Conservation (phyloP, 23 red algal species). For the Agarophyton chilense region DNA sequence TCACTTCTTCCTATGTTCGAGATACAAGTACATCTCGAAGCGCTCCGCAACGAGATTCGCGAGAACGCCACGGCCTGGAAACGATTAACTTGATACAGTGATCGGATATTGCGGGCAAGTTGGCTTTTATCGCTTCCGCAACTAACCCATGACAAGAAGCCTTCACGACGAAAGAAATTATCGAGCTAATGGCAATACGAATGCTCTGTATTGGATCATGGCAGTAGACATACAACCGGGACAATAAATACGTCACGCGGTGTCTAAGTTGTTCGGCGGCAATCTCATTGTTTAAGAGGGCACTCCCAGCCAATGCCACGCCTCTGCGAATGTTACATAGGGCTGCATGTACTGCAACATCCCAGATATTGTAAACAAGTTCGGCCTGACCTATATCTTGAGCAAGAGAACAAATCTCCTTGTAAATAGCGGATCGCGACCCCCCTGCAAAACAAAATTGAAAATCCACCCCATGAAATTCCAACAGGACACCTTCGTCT, state of each 20-base stretch:
- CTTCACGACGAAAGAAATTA: constrained; percentile 41
- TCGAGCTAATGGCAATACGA: constrained; percentile 46
- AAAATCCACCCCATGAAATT: constrained; percentile 27
- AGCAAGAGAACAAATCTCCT: constrained; percentile 55
- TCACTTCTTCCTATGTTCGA: constrained; percentile 47
- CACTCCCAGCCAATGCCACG: constrained; percentile 55
- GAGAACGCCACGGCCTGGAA: constrained; percentile 46
- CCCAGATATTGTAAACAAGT: constrained; percentile 76
- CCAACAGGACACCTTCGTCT: constrained; percentile 51
- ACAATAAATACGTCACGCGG: constrained; percentile 51
- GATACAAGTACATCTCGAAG: constrained; percentile 34
- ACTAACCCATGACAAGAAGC: constrained; percentile 21
- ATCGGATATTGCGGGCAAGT: constrained; percentile 28
- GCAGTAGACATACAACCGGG: too few relatives aligned
- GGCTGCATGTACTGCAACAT: constrained; percentile 52
- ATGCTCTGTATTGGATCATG: constrained; percentile 57
- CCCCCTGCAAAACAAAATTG: neutral
- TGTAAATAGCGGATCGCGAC: constrained; percentile 57
- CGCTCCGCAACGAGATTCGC: constrained; percentile 49
- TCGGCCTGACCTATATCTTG: constrained; percentile 68
- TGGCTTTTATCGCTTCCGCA: constrained; percentile 22
- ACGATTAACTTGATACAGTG: constrained; percentile 52
- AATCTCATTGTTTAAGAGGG: constrained; percentile 33
- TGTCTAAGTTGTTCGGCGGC: constrained; percentile 63
- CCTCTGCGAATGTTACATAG: constrained; percentile 65